Evolutionary conservation across 2,329 filamentous ascomycete genomes (phyloP), one percentile per base, ranked within the genome.

Genomic region (Penicillium fuscoglaucum): DNA sequence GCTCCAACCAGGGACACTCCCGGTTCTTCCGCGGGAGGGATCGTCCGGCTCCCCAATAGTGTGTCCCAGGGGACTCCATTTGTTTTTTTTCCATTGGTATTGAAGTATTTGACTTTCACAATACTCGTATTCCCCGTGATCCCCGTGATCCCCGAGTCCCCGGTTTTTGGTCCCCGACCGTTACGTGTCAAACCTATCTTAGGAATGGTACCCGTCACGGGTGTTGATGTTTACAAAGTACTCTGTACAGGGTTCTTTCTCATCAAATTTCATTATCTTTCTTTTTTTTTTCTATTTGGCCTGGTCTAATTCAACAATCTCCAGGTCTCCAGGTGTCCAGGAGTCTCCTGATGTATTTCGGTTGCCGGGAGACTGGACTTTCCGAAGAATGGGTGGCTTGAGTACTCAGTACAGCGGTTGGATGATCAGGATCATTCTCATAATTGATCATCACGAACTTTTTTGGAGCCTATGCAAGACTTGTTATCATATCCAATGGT

Each of bases 161-260:
- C 59, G 59, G 39, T 24, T 40, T 29, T 17, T 46, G 39, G 39
- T 55, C 55, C 50, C 47, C 53, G 43, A 54, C 66, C 69, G 68
- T 72, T 71, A 71, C 69, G 67, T 72, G 69, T 72, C 70, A 71
- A 62, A 52, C 55, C 68, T 61, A 15, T 58, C 60, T 68, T 67
- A 52, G 68, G 66, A 61, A 65, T 60, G 54, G 62, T 49, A 52
- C 55, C 61, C 63, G 29, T 29, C 26, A 28, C 26, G 29, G 45
- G 10, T 21, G 40, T 52, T 51, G 15, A 35, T 37, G 24, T 48
- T 9, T 12, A 48, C 28, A 19, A 2, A 2, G 28, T 29, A 29
- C 28, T 29, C 28, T 8, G 28, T 31, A 15, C 31, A 33, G 12
- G 7, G 21, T 19, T 21, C n/a, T 17, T 19, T 21, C n/a, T 17